Base-by-base conservation (phyloP, 2,329 filamentous ascomycete species). In the Nemania sp. region DNA sequence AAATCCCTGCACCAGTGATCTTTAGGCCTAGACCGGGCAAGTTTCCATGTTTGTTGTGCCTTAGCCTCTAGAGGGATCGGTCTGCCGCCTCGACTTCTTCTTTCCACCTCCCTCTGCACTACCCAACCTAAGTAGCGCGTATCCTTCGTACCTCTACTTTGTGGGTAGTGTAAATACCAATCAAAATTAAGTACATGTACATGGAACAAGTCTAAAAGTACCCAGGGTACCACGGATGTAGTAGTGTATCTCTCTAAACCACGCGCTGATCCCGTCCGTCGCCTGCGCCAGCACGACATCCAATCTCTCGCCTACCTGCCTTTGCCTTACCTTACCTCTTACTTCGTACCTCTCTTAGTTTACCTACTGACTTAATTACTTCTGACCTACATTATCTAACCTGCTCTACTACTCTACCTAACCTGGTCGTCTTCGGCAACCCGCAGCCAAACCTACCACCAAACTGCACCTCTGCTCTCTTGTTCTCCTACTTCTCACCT, bases 191-290 rank as follows among this genome's bases (percentile, higher is more conserved):
- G n/a, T n/a, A n/a, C n/a, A n/a, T n/a, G n/a, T n/a, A n/a, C n/a
- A n/a, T n/a, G n/a, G n/a, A n/a, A n/a, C n/a, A n/a, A n/a, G n/a
- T n/a, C 25, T 29, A 29, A 29, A 29, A 29, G 25, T 29, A 29
- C 25, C 25, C 7, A 29, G 25, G 25, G 25, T 29, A 29, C 25
- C 25, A 29, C 25, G 25, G 4, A 29, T 7, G n/a, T n/a, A n/a
- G n/a, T n/a, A n/a, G n/a, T n/a, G n/a, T 29, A 29, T 29, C 25
- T 29, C 3, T 29, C 49, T 50, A 51, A 54, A 54, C 59, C 51
- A 59, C 59, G 59, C 59, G 59, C 59, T 62, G 59, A 62, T 62
- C 59, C 58, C 57, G 40, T 54, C 58, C 58, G 34, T 59, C 56
- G 53, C 53, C 59, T 48, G 51, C 59, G 47, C 54, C 54, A 37